Base-by-base conservation (phyloP, 179 eudicot species). In the Nepenthes alata region DNA sequence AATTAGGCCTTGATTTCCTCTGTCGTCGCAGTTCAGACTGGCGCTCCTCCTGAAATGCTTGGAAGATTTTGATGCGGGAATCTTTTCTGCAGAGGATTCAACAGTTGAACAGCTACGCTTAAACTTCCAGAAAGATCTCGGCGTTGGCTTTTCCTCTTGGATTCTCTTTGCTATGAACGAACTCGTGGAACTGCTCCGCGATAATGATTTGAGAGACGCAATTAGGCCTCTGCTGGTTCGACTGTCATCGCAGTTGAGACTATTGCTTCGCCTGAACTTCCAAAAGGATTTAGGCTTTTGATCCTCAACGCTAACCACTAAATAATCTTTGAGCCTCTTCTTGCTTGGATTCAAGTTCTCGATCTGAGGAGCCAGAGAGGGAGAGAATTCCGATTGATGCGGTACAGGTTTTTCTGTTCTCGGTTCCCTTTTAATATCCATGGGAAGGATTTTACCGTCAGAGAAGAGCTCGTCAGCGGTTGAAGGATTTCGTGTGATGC, bases 401-500 rank as follows among this genome's bases (percentile, higher is more conserved):
- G 37, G 12, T 11, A 50, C 14, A 8, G 8, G 6, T 1, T 13
- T 5, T 52, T n/a, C 58, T 53, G 49, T 5, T 3, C 5, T 44
- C 7, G 2, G 51, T 68, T 70, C 69, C 75, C 57, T 70, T 53
- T 60, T 78, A 74, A 79, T 59, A 47, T 80, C 64, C 5, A 60
- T 61, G 5, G 97, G 97, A 14, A 84, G 77, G 70, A 91, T 80
- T 56, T 75, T 85, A 39, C 97, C 97, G 59, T 85, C 67, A 55
- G 83, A 77, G 64, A 91, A 91, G 61, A 91, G 90, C 73, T 91
- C 88, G 44, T 91, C 97, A 0, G 96, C 97, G 6, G 91, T 75
- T 0, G 89, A 77, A 2, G 83, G 55, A 34, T 72, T 73, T 14
- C 51, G 75, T 34, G 60, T 3, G 59, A 72, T 58, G 62, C 50